phyloP scores from a whole-genome alignment of 345 rosid genomes.

The Sapria himalayana region DNA sequence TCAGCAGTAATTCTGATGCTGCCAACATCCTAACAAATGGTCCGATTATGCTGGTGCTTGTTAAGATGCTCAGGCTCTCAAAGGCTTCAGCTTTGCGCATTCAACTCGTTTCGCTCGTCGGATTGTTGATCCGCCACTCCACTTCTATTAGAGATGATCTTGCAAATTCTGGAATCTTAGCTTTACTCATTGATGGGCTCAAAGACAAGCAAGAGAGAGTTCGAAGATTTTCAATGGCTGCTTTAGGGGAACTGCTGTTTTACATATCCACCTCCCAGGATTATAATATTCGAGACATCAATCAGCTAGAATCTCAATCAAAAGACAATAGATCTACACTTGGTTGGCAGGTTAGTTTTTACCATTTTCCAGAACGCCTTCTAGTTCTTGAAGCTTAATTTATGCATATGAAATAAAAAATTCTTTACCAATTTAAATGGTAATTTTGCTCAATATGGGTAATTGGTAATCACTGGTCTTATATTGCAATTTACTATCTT shows the following conservation, averaged over 20 bases:
- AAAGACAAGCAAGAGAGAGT: slow-evolving; percentile 89
- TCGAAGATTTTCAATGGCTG: slow-evolving; percentile 90
- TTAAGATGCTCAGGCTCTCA: slow-evolving; percentile 73
- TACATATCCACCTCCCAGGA: slow-evolving; percentile 89
- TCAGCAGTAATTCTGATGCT: slow-evolving; percentile 71
- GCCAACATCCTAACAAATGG: slow-evolving; percentile 87
- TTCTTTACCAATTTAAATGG: no score
- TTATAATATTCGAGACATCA: slow-evolving; percentile 42
- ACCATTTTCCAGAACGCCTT: no score
- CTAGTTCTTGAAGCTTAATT: no score
- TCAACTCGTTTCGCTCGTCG: slow-evolving; percentile 80
- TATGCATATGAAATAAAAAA: no score
- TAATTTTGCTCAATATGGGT: no score
- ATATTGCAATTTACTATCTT: no score
- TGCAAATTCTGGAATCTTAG: slow-evolving; percentile 78
- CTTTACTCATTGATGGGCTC: slow-evolving; percentile 73
- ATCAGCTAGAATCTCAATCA: slow-evolving; percentile 62
- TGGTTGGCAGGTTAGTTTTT: slow-evolving; percentile 80
- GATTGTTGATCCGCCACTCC: slow-evolving; percentile 84
- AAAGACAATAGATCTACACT: slow-evolving; percentile 42
- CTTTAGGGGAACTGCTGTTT: slow-evolving; percentile 87
- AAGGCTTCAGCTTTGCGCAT: slow-evolving; percentile 75
- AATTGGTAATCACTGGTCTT: no score
- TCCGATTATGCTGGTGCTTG: slow-evolving; percentile 76
- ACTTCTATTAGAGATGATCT: slow-evolving; percentile 66